phyloP scores from a whole-genome alignment of 192 early-diverging fungal genomes.

The Linnemannia schmuckeri region DNA sequence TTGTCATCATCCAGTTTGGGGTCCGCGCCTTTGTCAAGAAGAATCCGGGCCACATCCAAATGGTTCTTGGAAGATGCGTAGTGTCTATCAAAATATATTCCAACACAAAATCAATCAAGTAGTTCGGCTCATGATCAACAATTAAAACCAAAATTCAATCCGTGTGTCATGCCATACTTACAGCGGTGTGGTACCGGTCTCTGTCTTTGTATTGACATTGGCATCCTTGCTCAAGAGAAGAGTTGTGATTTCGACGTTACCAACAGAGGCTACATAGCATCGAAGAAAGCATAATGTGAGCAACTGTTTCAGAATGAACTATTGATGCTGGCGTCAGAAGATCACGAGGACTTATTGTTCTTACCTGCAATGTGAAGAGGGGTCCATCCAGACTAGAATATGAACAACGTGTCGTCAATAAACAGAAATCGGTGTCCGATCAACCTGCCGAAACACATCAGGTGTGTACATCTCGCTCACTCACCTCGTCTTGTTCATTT shows the following conservation, averaged over 20 bases:
- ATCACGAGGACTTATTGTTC: not conserved
- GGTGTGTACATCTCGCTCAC: not conserved
- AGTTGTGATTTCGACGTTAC: slow-evolving; percentile 51
- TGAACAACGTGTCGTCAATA: not conserved
- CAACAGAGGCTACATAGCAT: slow-evolving; percentile 58
- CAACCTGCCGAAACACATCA: too few species aligned
- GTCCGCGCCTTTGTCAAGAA: slow-evolving; percentile 62
- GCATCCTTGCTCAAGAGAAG: slow-evolving; percentile 57
- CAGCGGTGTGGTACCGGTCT: slow-evolving; percentile 65
- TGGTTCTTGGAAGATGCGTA: slow-evolving; percentile 74
- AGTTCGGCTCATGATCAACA: not conserved
- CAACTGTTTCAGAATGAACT: not conserved
- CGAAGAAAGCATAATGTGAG: not conserved
- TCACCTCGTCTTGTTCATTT: slow-evolving; percentile 76
- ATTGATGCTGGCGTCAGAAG: not conserved
- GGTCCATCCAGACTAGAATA: slow-evolving; percentile 63
- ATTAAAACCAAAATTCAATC: not conserved
- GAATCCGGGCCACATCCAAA: slow-evolving; percentile 59
- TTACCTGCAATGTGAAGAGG: slow-evolving; percentile 69
- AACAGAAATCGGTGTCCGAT: not conserved
- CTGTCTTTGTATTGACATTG: slow-evolving; percentile 60
- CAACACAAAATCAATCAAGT: not conserved
- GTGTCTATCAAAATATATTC: slow-evolving; percentile 49
- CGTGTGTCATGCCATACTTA: slow-evolving; percentile 23
- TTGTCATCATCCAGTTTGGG: slow-evolving; percentile 60